These are phyloP conservation scores for Aegilops longissima DNA, from an alignment of 176 grass and related monocot genomes.

Conservation along the genomic window DNA sequence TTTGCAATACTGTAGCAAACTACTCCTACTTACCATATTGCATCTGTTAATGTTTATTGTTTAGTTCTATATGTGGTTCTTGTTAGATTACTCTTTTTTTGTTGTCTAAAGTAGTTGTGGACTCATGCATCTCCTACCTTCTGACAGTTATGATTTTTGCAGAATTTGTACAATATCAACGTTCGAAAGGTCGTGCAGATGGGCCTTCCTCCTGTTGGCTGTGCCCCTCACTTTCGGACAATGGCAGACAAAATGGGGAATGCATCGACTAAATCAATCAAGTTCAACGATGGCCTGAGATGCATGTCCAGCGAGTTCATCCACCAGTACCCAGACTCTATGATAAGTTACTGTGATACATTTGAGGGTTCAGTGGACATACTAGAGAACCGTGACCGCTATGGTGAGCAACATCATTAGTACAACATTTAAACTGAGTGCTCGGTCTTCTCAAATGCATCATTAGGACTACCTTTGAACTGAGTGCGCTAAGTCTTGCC, in stretches of 20 bases:
- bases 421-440: constrained; percentile 11
- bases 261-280: constrained; percentile 68
- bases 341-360: constrained; percentile 66
- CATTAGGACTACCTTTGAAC: not conserved
- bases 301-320: constrained; percentile 62
- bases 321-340: constrained; percentile 47
- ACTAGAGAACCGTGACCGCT: constrained; percentile 50
- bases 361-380: constrained; percentile 81
- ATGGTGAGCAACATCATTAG: constrained; percentile 44
- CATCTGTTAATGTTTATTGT: not conserved
- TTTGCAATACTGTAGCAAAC: not conserved
- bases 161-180: constrained; percentile 79
- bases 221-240: constrained; percentile 70
- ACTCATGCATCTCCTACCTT: not conserved
- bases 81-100: not conserved
- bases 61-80: constrained; percentile 7
- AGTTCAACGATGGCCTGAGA: constrained; percentile 73
- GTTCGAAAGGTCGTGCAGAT: constrained; percentile 60
- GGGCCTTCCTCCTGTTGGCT: constrained; percentile 73
- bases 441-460: not conserved
- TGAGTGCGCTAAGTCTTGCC: not conserved
- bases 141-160: constrained; percentile 19
- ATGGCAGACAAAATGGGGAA: constrained; percentile 60
- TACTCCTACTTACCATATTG: not conserved
- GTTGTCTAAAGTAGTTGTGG: not conserved